Conservation (phyloP, 1,139 yeast genomes). For the Sugiyamaella castrensis region DNA sequence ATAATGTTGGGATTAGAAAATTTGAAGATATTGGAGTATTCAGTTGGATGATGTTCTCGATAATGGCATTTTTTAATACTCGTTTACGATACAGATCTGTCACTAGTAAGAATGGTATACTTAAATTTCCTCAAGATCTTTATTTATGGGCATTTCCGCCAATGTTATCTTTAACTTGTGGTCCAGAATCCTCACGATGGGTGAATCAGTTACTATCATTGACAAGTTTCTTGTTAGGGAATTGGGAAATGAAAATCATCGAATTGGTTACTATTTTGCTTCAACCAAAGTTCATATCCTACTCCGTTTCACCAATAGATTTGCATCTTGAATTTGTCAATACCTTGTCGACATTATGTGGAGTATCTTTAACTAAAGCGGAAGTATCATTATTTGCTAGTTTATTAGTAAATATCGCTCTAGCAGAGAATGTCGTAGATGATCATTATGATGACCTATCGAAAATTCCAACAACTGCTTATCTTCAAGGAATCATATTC, state of each 20-base stretch:
- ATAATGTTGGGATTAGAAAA: conserved; percentile 3
- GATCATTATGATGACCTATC: too few relatives aligned
- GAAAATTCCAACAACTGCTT: conserved; percentile 5
- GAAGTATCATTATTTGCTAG: conserved; percentile 28
- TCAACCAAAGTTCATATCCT: conserved; percentile 1
- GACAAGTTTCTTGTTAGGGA: conserved; percentile 17
- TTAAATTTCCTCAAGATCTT: conserved; percentile 14
- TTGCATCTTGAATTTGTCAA: conserved; percentile 21
- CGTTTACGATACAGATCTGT: neutral
- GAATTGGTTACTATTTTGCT: neutral
- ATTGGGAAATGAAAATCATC: conserved; percentile 11
- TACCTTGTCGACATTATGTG: conserved; percentile 17
- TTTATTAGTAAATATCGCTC: conserved; percentile 22
- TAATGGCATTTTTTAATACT: conserved; percentile 9
- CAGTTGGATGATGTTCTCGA: conserved; percentile 15
- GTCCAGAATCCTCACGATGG: conserved; percentile 13
- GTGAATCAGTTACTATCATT: conserved; percentile 15
- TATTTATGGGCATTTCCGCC: conserved; percentile 26
- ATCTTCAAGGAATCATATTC: conserved; percentile 18
- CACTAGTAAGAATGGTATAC: neutral
- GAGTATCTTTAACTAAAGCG: conserved; percentile 25
- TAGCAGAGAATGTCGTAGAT: too few relatives aligned
- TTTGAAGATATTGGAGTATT: neutral
- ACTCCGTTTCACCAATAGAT: conserved; percentile 18
- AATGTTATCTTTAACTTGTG: conserved; percentile 17